Base-by-base conservation (phyloP, 2,329 filamentous ascomycete genomes). In the Bipolaris sorokiniana region DNA sequence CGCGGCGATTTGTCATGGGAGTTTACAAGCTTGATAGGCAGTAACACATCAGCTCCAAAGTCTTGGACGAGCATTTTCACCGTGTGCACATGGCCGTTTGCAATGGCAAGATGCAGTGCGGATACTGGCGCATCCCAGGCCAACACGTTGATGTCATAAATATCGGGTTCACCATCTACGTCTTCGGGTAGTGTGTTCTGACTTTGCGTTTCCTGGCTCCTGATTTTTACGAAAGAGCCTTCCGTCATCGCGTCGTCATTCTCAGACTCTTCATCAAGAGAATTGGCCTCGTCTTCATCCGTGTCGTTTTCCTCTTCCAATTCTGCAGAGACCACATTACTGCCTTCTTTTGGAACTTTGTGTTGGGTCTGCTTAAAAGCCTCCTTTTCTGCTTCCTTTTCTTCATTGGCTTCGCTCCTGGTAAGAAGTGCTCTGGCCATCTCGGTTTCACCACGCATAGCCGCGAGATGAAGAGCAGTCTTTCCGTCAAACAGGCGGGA, bases 391-490 rank as follows among this genome's bases (percentile, higher is more conserved):
- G 86, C 83, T 55, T 90, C 86, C 50, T 84, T 82, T 56, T 88
- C 87, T 71, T 92, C 88, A 59, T 95, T 95, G 28, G 84, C 82
- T 54, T 86, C 84, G 67, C 91, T 95, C 77, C 88, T 91, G 33
- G 86, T 81, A 70, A 96, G 84, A 11, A 96, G 78, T 7, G 88
- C 85, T 59, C 83, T 87, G 62, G 95, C 82, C 61, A 95, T 93
- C 16, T 88, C 85, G 1, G 79, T 71, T 61, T 86, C 79, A 0
- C 92, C 92, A 20, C 88, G 83, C 42, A 86, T 83, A 16, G 90
- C 90, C 16, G 91, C 91, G 28, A 96, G 79, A 74, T 96, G 92
- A n/a, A 96, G 81, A 7, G 91, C 89, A 2, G 91, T 96, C 63
- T 86, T 85, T 3, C 92, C 92, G 73, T 95, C 92, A 0, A 89